Conservation (phyloP, 2,329 filamentous ascomycete species). For the Ascosphaera apis region DNA sequence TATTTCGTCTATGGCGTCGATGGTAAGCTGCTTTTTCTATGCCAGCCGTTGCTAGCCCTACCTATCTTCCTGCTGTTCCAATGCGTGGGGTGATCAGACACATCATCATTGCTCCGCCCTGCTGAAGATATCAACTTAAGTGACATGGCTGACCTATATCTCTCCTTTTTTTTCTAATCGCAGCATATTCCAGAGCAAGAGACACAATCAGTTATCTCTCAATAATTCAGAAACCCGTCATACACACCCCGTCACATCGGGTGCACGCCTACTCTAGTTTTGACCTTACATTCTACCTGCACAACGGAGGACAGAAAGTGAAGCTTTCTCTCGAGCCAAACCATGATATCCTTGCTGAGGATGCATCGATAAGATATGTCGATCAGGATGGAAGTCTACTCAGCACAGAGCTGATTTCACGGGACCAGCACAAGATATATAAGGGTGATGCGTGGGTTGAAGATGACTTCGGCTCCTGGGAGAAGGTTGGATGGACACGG, state of each 20-base stretch:
- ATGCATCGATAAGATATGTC: conserved; percentile 51
- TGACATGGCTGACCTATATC: too few relatives aligned
- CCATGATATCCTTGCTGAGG: conserved; percentile 61
- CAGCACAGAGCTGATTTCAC: conserved; percentile 43
- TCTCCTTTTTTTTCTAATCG: background rate
- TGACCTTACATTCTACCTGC: conserved; percentile 59
- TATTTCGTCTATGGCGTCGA: too few relatives aligned
- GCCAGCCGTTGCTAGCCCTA: too few relatives aligned
- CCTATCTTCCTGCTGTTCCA: too few relatives aligned
- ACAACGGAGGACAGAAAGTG: conserved; percentile 42
- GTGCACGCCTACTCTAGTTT: conserved; percentile 65
- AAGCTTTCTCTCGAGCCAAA: conserved; percentile 73
- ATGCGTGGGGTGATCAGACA: too few relatives aligned
- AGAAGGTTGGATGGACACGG: conserved; percentile 65
- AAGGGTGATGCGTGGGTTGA: conserved; percentile 56
- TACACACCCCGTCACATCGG: conserved; percentile 56
- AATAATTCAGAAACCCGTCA: conserved; percentile 47
- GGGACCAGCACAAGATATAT: conserved; percentile 58
- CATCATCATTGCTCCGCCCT: too few relatives aligned
- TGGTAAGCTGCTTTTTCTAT: too few relatives aligned
- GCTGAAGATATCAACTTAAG: too few relatives aligned
- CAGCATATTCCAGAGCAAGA: conserved; percentile 48
- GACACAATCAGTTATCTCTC: conserved; percentile 57
- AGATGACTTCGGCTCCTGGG: conserved; percentile 43
- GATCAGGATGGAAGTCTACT: conserved; percentile 45